Percentiles rank a stretch among this genome's conserved stretches.
Conservation (phyloP, 495 filamentous ascomycete genomes). For the Monascus purpureus region DNA sequence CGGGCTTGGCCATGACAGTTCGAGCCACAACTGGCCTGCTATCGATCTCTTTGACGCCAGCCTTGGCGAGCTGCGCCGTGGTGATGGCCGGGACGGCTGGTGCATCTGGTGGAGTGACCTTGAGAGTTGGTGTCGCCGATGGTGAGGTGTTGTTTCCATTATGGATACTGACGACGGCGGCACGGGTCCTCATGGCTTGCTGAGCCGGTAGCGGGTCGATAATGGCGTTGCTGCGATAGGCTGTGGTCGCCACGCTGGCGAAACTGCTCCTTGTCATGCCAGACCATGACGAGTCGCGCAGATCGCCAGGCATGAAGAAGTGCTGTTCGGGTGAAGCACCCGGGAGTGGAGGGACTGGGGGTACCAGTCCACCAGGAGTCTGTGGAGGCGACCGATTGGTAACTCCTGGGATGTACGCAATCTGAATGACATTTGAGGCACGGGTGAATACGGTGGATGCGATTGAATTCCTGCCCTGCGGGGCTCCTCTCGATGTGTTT, state of each 20-base stretch:
- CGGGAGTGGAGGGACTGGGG: slow-evolving; percentile 86
- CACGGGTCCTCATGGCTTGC: slow-evolving; percentile 70
- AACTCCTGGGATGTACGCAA: slow-evolving; percentile 95
- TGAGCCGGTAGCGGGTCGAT: slow-evolving; percentile 69
- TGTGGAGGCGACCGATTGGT: slow-evolving; percentile 80
- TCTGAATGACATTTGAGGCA: slow-evolving; percentile 97
- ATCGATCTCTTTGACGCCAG: slow-evolving; percentile 19
- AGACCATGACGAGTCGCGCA: slow-evolving; percentile 75
- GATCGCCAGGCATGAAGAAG: slow-evolving; percentile 86
- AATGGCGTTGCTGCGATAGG: slow-evolving; percentile 78
- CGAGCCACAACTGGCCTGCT: slow-evolving; percentile 34
- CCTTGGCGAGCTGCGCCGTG: slow-evolving; percentile 28
- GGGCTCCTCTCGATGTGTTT: slow-evolving; percentile 42
- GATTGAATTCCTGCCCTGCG: slow-evolving; percentile 79
- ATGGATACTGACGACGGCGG: slow-evolving; percentile 81
- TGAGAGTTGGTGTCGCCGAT: slow-evolving; percentile 8
- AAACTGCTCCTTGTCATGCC: slow-evolving; percentile 51
- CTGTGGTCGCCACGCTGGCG: slow-evolving; percentile 78
- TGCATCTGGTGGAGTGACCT: slow-evolving; percentile 23
- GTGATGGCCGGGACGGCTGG: slow-evolving; percentile 43
- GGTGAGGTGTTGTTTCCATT: slow-evolving; percentile 26
- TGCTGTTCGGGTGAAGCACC: slow-evolving; percentile 64
- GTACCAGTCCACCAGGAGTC: slow-evolving; percentile 70
- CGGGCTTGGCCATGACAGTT: slow-evolving; percentile 28
- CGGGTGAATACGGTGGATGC: slow-evolving; percentile 91